These are phyloP conservation scores for Colletotrichum limetticola DNA, from an alignment of 2,329 filamentous ascomycete genomes.

Conservation along the genomic window DNA sequence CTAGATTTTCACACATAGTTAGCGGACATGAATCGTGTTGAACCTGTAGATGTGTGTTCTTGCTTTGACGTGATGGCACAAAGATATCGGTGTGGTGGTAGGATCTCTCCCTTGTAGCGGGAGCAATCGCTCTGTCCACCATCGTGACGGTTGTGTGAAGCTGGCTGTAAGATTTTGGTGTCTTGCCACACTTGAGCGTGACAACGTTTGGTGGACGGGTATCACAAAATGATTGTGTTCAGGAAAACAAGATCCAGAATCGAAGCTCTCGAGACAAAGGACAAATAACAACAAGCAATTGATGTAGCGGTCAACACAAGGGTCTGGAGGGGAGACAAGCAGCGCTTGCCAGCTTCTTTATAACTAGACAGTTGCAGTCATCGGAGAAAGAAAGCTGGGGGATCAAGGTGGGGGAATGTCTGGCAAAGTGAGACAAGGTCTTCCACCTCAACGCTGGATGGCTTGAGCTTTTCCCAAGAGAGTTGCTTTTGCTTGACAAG, in stretches of 20 bases:
- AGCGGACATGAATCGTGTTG: not conserved
- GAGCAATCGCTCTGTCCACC: conserved; percentile 34
- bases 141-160: conserved; percentile 17
- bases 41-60: conserved; percentile 6
- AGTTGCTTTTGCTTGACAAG: conserved; percentile 13
- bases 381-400: conserved; percentile 30
- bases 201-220: conserved; percentile 1
- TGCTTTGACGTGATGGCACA: conserved; percentile 30
- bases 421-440: conserved; percentile 29
- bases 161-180: not conserved
- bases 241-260: conserved; percentile 4
- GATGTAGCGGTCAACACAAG: conserved; percentile 25
- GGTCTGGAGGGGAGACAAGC: conserved; percentile 5
- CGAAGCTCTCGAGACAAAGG: conserved; percentile 11
- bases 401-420: conserved; percentile 31
- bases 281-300: conserved; percentile 26
- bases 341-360: conserved; percentile 33
- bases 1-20: conserved; percentile 55
- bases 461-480: conserved; percentile 17
- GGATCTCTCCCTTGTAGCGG: conserved; percentile 34
- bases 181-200: not conserved
- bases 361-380: conserved; percentile 14
- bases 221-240: conserved; percentile 4
- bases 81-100: conserved; percentile 33
- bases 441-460: conserved; percentile 28